Percentiles rank a stretch among this genome's conserved stretches.
phyloP scores from a whole-genome alignment of 2,329 filamentous ascomycete species.

The Ilyonectria mors-panacis region DNA sequence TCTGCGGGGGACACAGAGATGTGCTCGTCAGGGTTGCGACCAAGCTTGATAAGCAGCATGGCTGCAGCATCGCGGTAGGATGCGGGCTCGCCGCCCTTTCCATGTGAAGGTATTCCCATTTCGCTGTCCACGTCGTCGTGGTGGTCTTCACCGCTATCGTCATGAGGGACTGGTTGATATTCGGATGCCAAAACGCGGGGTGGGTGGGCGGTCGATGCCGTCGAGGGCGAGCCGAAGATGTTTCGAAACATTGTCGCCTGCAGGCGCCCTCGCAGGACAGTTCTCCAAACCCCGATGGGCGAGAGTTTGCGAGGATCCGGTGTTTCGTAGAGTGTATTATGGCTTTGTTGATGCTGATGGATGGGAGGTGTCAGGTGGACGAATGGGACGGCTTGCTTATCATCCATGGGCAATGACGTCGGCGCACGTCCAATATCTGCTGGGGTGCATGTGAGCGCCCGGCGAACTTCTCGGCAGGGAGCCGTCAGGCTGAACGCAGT shows the following conservation, averaged over 20 bases:
- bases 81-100: conserved; percentile 5
- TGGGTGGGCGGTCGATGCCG: conserved; percentile 12
- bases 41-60: conserved; percentile 60
- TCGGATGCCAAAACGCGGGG: conserved; percentile 29
- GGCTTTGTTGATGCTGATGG: conserved; percentile 5
- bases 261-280: conserved; percentile 29
- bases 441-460: background rate
- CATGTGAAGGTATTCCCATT: conserved; percentile 11
- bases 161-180: conserved; percentile 45
- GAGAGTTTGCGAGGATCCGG: conserved; percentile 22
- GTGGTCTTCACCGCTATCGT: conserved; percentile 34
- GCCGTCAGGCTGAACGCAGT: background rate
- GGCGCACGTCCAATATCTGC: background rate
- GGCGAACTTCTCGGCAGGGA: background rate
- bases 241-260: conserved; percentile 37
- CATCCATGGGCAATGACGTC: background rate
- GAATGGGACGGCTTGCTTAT: background rate
- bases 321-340: conserved; percentile 2
- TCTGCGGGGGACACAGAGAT: conserved; percentile 53
- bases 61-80: conserved; percentile 60
- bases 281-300: conserved; percentile 29
- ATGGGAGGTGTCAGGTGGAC: conserved; percentile 1
- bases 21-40: conserved; percentile 52
- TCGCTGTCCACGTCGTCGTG: conserved; percentile 20
- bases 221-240: conserved; percentile 29